A percentile compares a stretch with the other conserved stretches of the same genome.
phyloP scores from a whole-genome alignment of 2,329 filamentous ascomycete genomes.

The Botrytis byssoidea region DNA sequence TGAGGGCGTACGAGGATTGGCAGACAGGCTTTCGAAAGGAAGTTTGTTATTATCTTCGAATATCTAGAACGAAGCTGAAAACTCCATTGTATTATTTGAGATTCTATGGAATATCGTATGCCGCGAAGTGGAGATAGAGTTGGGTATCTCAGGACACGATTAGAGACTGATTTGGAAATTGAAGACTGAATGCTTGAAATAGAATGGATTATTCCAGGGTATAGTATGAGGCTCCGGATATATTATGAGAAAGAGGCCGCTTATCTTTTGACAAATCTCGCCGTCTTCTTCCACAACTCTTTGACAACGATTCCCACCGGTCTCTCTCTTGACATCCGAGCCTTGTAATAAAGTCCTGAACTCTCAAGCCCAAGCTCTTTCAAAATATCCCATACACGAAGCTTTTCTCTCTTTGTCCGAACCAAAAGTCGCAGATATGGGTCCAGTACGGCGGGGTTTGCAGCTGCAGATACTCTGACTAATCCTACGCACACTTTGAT shows the following conservation, averaged over 20 bases:
- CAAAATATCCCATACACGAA: neutral
- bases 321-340: neutral
- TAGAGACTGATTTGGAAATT: neutral
- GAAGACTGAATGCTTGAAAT: neutral
- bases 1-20: neutral
- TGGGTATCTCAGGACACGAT: neutral
- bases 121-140: neutral
- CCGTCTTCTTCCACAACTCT: neutral
- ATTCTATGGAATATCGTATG: neutral
- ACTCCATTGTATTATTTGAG: neutral
- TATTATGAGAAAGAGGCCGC: neutral
- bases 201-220: neutral
- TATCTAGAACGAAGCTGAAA: neutral
- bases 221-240: neutral
- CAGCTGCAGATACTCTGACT: conserved; percentile 2
- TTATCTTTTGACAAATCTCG: neutral
- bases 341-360: neutral
- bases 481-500: conserved; percentile 25
- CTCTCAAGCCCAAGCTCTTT: neutral
- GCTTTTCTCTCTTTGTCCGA: neutral
- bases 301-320: neutral
- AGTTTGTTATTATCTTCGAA: neutral
- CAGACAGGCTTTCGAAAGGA: neutral
- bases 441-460: neutral
- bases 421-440: neutral